Conservation (phyloP, 306 rosid species). For the Cercis canadensis region DNA sequence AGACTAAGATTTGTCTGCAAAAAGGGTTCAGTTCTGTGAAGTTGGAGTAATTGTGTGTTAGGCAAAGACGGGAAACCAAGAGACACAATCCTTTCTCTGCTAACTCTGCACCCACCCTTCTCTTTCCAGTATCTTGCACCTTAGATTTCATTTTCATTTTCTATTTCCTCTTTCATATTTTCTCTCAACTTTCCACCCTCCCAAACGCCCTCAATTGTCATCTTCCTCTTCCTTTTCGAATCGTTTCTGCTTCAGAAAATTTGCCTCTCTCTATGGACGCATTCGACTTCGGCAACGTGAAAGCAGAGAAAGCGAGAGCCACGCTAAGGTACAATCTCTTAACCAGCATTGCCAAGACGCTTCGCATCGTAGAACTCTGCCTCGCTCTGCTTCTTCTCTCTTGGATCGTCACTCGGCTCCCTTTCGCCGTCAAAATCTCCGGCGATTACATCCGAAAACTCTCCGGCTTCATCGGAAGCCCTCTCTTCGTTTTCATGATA, state of each 20-base stretch:
- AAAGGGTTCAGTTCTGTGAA: slow-evolving; percentile 31
- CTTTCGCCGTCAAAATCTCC: slow-evolving; percentile 56
- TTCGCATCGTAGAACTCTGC: slow-evolving; percentile 57
- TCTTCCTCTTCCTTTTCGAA: slow-evolving; percentile 6
- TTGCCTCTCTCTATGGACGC: slow-evolving; percentile 45
- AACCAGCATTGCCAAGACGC: slow-evolving; percentile 44
- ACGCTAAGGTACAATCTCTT: slow-evolving; percentile 41
- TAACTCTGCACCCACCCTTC: no score
- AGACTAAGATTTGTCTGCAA: slow-evolving; percentile 10
- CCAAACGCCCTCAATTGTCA: not conserved
- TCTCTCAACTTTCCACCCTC: not conserved
- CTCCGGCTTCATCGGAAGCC: slow-evolving; percentile 48
- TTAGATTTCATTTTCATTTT: not conserved
- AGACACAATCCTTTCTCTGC: not conserved
- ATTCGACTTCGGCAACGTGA: slow-evolving; percentile 41
- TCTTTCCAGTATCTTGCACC: not conserved
- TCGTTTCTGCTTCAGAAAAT: not conserved
- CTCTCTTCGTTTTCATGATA: slow-evolving; percentile 71
- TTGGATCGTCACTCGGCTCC: slow-evolving; percentile 68
- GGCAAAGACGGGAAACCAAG: not conserved
- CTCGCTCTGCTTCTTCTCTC: slow-evolving; percentile 46
- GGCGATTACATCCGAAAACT: slow-evolving; percentile 46
- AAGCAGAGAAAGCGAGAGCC: slow-evolving; percentile 35
- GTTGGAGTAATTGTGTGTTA: slow-evolving; percentile 7
- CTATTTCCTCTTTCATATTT: not conserved